Evolutionary conservation across 2,329 filamentous ascomycete species (phyloP), one percentile per base, ranked within the genome.

Genomic region (Hyphodiscus sp.): DNA sequence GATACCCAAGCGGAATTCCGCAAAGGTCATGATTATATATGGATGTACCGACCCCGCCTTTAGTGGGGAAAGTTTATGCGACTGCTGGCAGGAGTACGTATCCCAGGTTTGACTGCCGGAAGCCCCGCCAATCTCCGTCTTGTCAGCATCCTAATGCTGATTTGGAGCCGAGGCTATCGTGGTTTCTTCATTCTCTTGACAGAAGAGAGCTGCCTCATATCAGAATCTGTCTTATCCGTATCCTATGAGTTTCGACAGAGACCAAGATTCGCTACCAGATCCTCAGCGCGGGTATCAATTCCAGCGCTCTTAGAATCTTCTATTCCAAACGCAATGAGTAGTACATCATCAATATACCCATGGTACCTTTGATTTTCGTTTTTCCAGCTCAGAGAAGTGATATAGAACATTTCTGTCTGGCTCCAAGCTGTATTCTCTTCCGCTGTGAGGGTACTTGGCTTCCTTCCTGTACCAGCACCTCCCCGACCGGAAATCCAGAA

Each of bases 331-430:
- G 67, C 71, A 2, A 83, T 44, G 42, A 83, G 76, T 15, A 83
- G 18, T 13, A 75, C 72, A 59, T 83, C 80, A 56, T 83, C 80
- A 10, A 77, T 54, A 51, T 75, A 81, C 0, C 80, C 81, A 59
- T 82, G 76, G 57, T 83, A 82, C 29, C 63, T 73, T 56, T 73
- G 67, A 0, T 70, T 71, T 0, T 65, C 64, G 0, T 57, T 63
- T 63, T 76, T 80, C 80, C 81, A 84, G 55, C 72, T 78, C 30
- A 82, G 75, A 0, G 74, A 77, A 0, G 78, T 82, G 0, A 82
- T 69, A 56, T 82, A 83, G 26, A 83, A 67, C 78, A 82, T 80
- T 59, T 81, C 76, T 0, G 73, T 74, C 20, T 72, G 70, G 1
- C 66, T 63, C 60, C 56, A 63, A 20, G 33, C 30, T 45, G 49